Base-by-base conservation (phyloP, 1,284 basidiomycete species). In the Phellinidium pouzarii region DNA sequence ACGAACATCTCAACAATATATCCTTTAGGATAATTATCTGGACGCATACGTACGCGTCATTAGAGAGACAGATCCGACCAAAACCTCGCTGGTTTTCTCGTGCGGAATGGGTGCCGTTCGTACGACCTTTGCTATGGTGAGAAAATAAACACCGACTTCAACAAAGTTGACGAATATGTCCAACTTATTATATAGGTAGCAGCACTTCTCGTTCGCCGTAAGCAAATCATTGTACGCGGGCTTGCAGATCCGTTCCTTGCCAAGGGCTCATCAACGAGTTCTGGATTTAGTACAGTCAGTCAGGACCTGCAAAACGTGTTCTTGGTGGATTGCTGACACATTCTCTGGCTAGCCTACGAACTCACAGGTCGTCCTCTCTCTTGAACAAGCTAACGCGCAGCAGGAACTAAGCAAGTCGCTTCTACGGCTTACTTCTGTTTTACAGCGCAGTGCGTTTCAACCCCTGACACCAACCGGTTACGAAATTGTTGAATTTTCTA, bases 41-140 rank as follows among this genome's bases (percentile, higher is more conserved):
- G 96, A 99, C 68, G 89, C 91, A 1, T 96, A 97, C 67, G 76
- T 95, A 17, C 78, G 80, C 11, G 83, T 94, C 44, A 86, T 99
- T 62, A 82, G 84, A 61, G 71, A 80, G 37, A 82, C 88, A 0
- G 91, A 96, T 60, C 94, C 95, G 0, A 71, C 83, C 6, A 77
- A 75, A 19, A 93, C 91, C 0, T 85, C 88, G 0, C 74, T 99
- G 14, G 91, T 99, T 2, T 97, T 99, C 68, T 95, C 92, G 53
- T 98, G 96, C 66, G 95, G 96, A 38, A 94, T 96, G 80, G 96
- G 96, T 41, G 91, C 93, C 2, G 94, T 96, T 0, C 82, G 96
- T 38, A 96, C 95, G 2, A 97, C 95, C 0, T 98, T 98, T 66
- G 95, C 92, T 4, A 99, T 99, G 96, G 83, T 55, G 14, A 40